Conservation (phyloP, 2,329 filamentous ascomycete species). For the Lasiodiplodia sp. region DNA sequence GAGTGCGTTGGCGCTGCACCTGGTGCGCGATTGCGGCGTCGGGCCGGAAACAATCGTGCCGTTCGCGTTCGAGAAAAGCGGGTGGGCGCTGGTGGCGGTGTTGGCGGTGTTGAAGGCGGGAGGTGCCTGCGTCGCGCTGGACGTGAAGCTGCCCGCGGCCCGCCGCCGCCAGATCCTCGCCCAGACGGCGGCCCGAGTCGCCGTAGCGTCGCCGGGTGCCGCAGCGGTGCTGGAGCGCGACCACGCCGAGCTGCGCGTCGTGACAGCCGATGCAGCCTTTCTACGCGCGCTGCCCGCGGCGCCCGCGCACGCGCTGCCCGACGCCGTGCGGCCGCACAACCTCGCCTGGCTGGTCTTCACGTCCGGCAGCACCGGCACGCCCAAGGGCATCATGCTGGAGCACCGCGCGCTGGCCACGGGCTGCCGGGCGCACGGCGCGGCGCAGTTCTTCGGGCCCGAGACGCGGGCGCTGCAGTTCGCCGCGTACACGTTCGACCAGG, state of each 20-base stretch:
- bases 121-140: constrained; percentile 37
- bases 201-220: constrained; percentile 38
- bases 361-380: constrained; percentile 45
- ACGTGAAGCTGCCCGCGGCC: constrained; percentile 33
- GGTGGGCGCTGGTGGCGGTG: constrained; percentile 44
- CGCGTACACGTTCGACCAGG: constrained; percentile 41
- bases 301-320: background rate
- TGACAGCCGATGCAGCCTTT: no score
- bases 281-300: background rate
- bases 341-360: constrained; percentile 41
- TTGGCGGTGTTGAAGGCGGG: constrained; percentile 46
- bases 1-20: constrained; percentile 47
- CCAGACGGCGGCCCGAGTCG: constrained; percentile 40
- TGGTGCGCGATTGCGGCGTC: constrained; percentile 41
- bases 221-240: background rate
- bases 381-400: constrained; percentile 43
- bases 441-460: constrained; percentile 31
- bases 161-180: constrained; percentile 30
- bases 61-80: constrained; percentile 4
- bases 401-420: constrained; percentile 39
- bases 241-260: background rate
- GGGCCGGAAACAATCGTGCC: constrained; percentile 20
- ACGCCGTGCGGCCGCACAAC: background rate
- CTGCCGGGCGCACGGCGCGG: constrained; percentile 30
- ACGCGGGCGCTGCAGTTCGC: background rate